These are phyloP conservation scores for Kwoniella bestiolae DNA, from an alignment of 768 basidiomycete genomes.

Conservation along the genomic window DNA sequence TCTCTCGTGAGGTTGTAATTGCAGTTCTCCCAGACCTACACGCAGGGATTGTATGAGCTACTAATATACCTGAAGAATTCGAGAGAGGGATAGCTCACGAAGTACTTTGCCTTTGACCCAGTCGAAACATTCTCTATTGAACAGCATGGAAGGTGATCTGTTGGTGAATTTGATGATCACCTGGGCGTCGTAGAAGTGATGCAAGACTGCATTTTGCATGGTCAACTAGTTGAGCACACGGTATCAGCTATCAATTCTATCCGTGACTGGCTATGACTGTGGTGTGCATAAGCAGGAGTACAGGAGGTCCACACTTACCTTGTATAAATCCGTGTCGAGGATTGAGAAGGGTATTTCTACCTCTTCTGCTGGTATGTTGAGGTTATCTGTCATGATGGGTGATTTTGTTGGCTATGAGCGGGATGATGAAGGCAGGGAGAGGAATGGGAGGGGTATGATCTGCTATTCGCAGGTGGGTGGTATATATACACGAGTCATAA, in stretches of 20 bases:
- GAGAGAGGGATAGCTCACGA: constrained; percentile 59
- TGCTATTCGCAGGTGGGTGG: background rate
- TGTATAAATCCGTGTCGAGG: constrained; percentile 93
- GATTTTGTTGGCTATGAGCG: background rate
- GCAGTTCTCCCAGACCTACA: constrained; percentile 4
- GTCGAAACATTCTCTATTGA: constrained; percentile 70
- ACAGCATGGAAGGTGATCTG: constrained; percentile 68
- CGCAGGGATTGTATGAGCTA: background rate
- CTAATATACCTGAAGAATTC: background rate
- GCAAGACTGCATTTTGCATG: constrained; percentile 90
- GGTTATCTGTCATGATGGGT: constrained; percentile 8
- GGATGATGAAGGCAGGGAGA: too few relatives aligned
- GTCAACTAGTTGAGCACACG: constrained; percentile 76
- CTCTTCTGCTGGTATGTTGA: constrained; percentile 24
- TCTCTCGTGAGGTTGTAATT: constrained; percentile 62
- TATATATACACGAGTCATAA: background rate
- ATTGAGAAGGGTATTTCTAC: constrained; percentile 63
- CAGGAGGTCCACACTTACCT: too few relatives aligned
- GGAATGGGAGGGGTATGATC: too few relatives aligned
- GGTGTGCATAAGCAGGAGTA: background rate
- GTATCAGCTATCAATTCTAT: background rate
- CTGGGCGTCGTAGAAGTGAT: constrained; percentile 72
- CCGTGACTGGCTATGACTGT: background rate
- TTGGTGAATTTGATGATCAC: constrained; percentile 81
- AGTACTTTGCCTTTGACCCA: constrained; percentile 65